Evolutionary conservation across 441 rosid genomes (phyloP), one percentile per base, ranked within the genome.

Genomic region (Erodium texanum): DNA sequence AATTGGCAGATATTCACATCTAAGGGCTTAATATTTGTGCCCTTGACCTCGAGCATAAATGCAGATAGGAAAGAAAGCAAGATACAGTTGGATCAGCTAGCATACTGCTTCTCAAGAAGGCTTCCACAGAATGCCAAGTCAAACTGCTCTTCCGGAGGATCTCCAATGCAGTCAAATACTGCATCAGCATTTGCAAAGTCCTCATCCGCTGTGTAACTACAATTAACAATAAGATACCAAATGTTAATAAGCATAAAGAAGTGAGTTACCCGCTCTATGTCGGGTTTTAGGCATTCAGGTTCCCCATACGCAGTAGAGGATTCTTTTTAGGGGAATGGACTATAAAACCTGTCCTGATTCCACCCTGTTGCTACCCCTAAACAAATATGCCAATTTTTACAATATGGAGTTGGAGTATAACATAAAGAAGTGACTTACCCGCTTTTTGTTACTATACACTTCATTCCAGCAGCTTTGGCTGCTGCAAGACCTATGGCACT

Each of bases 401-500:
- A n/a, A n/a, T n/a, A n/a, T n/a, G n/a, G n/a, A n/a, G n/a, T n/a
- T n/a, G n/a, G n/a, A 38, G 12, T 38, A 5, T 38, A 9, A 38
- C 43, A 38, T 38, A 38, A 38, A 9, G 12, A 38, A 38, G 0
- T 15, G 4, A 48, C 18, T 80, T 78, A 91, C 97, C 92, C 85
- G 78, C 99, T 94, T 82, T 89, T 94, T 70, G 97, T 91, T 71
- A 91, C 88, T 38, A 89, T 85, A 75, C 99, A 89, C 73, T 83
- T 94, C 99, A 91, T 91, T 78, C 92, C 97, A 5, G 99, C 97
- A 67, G 96, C 87, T 85, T 91, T 91, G 68, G 97, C 97, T 23
- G 99, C 96, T 65, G 97, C 88, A 64, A 94, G 92, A 56, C 96
- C 97, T n/a, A 89, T 94, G 34, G 85, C 89, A 14, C 94, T 94